phyloP scores from a whole-genome alignment of 1,284 basidiomycete genomes.

The Kalmanozyma brasiliensis region DNA sequence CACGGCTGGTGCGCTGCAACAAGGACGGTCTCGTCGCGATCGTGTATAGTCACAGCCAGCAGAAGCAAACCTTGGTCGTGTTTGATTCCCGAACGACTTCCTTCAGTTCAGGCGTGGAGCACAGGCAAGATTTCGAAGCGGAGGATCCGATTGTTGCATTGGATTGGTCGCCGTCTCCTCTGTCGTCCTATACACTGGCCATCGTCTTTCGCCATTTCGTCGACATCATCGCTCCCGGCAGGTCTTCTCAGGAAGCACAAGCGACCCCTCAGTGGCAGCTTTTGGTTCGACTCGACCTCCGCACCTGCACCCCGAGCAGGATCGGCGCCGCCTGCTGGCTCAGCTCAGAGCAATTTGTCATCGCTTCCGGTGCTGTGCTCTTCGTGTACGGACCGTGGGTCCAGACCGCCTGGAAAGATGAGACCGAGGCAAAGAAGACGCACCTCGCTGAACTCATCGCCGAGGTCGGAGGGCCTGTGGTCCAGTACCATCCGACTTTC shows the following conservation, averaged over 20 bases:
- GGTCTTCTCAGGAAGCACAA: background rate
- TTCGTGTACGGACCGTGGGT: conserved; percentile 34
- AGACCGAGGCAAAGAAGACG: background rate
- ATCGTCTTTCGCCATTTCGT: conserved; percentile 34
- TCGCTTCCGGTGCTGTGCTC: conserved; percentile 39
- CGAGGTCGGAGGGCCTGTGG: conserved; percentile 35
- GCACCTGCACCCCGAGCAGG: conserved; percentile 26
- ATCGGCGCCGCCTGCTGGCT: conserved; percentile 40
- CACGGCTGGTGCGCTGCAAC: conserved; percentile 6
- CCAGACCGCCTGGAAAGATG: background rate
- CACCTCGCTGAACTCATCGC: conserved; percentile 42
- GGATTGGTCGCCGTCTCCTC: conserved; percentile 40
- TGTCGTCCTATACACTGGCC: conserved; percentile 20
- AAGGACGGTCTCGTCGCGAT: conserved; percentile 21
- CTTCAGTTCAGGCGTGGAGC: conserved; percentile 79
- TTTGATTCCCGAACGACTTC: conserved; percentile 95
- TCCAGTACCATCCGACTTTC: conserved; percentile 48
- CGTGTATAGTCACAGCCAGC: conserved; percentile 8
- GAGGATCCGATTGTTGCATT: conserved; percentile 16
- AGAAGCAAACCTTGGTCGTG: conserved; percentile 71
- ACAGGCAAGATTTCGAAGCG: conserved; percentile 19
- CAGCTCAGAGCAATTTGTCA: conserved; percentile 22
- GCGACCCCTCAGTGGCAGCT: conserved; percentile 17
- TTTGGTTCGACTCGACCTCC: conserved; percentile 19
- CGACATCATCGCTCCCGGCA: conserved; percentile 26